Evolutionary conservation across 2,329 filamentous ascomycete genomes (phyloP), one percentile per base, ranked within the genome.

Genomic region (Trichoderma harzianum): DNA sequence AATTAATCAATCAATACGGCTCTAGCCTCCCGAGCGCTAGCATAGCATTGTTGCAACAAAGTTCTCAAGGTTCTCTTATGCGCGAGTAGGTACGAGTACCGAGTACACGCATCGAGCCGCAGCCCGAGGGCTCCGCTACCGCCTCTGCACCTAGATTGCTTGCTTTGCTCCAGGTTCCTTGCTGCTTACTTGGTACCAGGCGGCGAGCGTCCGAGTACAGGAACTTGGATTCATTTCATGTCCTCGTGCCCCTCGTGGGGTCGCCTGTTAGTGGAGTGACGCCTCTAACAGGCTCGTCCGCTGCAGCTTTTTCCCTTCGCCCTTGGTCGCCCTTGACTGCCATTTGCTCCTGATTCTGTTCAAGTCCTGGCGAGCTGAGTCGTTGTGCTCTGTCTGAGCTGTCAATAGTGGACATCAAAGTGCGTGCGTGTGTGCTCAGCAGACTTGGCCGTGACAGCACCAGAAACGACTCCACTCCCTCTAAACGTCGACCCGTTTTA

Each of bases 221-320:
- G 28, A 60, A 60, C 57, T n/a, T 60, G 57, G 10, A 58, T 60
- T 60, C 28, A 18, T 30, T 16, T 24, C 58, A 65, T 65, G 62
- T 32, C 62, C 62, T 51, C 62, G 62, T 66, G 63, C 28, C 63
- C 57, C 66, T 69, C 66, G 57, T 69, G 53, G 66, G 55, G 36
- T 69, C 66, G 66, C 66, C 66, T 47, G 55, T 34, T 11, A 32
- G 53, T 61, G 55, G 66, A 69, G 55, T 61, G 66, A 69, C 66
- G 66, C 66, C 55, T 60, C 66, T 47, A 11, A 11, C 55, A 28
- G n/a, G n/a, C 21, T 61, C 28, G 21, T 61, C 11, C 55, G 66
- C 66, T 34, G 55, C 32, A 43, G 36, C 12, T 30, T 67, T 57
- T 58, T n/a, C 14, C 8, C 7, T 14, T 28, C 14, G 36, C 26